Percentiles rank a stretch among this genome's conserved stretches.
These are phyloP conservation scores for Pleodorina starrii DNA, from an alignment of 139 green algal species.

Conservation along the genomic window DNA sequence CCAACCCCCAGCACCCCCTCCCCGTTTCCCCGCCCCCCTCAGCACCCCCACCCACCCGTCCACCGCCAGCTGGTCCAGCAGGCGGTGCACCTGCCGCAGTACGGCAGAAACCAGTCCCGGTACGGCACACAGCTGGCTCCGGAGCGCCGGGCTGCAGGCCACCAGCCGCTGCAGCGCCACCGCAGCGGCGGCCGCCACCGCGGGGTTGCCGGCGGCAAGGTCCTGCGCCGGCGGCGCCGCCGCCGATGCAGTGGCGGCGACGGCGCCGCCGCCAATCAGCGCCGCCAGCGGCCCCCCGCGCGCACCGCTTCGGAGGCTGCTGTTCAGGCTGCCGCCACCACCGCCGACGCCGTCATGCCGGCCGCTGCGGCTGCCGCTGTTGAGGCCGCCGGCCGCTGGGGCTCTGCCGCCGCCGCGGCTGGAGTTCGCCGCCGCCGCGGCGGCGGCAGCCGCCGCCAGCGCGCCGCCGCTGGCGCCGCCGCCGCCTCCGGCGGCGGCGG, in stretches of 20 bases:
- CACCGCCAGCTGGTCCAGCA: slow-evolving; percentile 33
- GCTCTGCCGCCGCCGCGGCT: neutral
- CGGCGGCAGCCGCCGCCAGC: neutral
- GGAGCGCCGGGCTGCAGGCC: neutral
- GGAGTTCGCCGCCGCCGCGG: neutral
- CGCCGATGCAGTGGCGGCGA: neutral
- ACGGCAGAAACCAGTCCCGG: neutral
- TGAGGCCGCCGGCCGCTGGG: neutral
- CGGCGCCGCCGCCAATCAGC: neutral
- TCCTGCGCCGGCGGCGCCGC: neutral
- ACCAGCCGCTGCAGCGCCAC: slow-evolving; percentile 20
- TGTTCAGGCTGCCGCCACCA: neutral
- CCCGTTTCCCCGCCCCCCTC: neutral
- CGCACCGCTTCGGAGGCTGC: neutral
- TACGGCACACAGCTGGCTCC: neutral
- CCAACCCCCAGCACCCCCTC: neutral
- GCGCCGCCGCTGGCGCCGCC: neutral
- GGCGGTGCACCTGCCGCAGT: slow-evolving; percentile 34
- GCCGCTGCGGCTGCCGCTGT: neutral
- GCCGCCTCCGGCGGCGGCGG: neutral
- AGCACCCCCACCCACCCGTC: slow-evolving; percentile 12
- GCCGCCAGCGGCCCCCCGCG: neutral
- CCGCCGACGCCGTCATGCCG: neutral
- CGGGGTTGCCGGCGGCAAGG: neutral
- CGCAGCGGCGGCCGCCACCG: slow-evolving; percentile 28